Evolutionary conservation across 75 land plant genomes (phyloP), one percentile per base, ranked within the genome.

Genomic region (Isoetes taiwanensis): DNA sequence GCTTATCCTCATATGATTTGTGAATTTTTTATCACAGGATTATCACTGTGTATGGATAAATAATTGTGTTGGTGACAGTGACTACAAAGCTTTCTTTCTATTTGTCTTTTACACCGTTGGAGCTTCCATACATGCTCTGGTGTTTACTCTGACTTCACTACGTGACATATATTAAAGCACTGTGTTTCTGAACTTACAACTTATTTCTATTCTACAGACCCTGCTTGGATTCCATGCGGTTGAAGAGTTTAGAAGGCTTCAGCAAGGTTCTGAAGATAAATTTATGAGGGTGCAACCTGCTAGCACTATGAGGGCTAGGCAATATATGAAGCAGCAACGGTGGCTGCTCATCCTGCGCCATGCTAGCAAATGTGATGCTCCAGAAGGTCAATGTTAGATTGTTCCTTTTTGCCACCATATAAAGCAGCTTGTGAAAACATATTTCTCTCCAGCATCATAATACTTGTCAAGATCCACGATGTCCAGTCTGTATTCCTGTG

Each of bases 11-110:
- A n/a, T n/a, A n/a, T 54, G 61, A 23, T 28, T 52, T 21, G 38
- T 43, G 12, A 9, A 55, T 63, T 34, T 66, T 33, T 20, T 42
- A 52, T n/a, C 34, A 21, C 78, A 90, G 97, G 97, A 91, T 66
- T 94, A 91, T 60, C 97, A 91, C 40, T 91, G 97, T 72, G 72
- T 87, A 14, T 91, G 97, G 97, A 86, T 91, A 61, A 91, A 83
- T 58, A 91, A 91, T 58, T 91, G 97, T 28, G 97, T 91, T 24
- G 97, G 97, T 9, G 88, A 91, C 86, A 81, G 72, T 65, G 87
- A 91, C 67, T 91, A 91, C 64, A 91, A 91, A 72, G 64, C 72
- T n/a, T 91, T 91, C 77, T 85, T 91, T 50, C 72, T 91, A 28
- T 91, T 91, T 53, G 73, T 91, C 46, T 19, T 84, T 17, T 87